These are phyloP conservation scores for Boletus sp. DNA, from an alignment of 1,284 basidiomycete species.

Conservation along the genomic window DNA sequence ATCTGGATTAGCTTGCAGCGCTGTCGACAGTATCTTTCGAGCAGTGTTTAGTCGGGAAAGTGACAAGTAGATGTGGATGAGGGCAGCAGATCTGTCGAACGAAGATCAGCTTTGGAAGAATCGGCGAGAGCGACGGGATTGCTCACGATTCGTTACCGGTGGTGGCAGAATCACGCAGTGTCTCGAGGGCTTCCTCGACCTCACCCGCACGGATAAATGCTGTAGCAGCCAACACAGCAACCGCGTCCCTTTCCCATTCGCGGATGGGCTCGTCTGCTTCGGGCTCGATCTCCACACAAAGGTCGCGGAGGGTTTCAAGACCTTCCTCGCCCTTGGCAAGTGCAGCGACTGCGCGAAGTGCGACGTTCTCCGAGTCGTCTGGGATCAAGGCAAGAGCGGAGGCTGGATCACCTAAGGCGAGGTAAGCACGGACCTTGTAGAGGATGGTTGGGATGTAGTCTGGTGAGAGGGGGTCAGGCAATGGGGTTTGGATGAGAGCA, in stretches of 20 bases:
- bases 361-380: slow-evolving; percentile 56
- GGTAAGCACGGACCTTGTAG: slow-evolving; percentile 81
- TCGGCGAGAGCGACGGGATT: background rate
- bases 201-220: slow-evolving; percentile 83
- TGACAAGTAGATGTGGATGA: slow-evolving; percentile 81
- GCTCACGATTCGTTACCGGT: slow-evolving; percentile 53
- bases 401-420: slow-evolving; percentile 67
- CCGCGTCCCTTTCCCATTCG: slow-evolving; percentile 63
- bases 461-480: slow-evolving; percentile 59
- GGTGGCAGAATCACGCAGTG: slow-evolving; percentile 71
- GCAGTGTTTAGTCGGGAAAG: slow-evolving; percentile 83
- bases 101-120: background rate
- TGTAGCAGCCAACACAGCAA: slow-evolving; percentile 76
- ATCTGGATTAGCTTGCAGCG: slow-evolving; percentile 85
- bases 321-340: slow-evolving; percentile 65
- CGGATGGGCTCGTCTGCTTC: slow-evolving; percentile 59
- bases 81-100: slow-evolving; percentile 63
- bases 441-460: slow-evolving; percentile 65
- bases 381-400: slow-evolving; percentile 55
- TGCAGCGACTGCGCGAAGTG: slow-evolving; percentile 67
- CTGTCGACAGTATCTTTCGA: slow-evolving; percentile 76
- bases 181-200: slow-evolving; percentile 87
- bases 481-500: slow-evolving; percentile 46
- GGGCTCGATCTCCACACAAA: slow-evolving; percentile 81
- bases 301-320: slow-evolving; percentile 79